Evolutionary conservation across 495 filamentous ascomycete genomes (phyloP), one percentile per base, ranked within the genome.

Genomic region (Penicillium verhagenii): DNA sequence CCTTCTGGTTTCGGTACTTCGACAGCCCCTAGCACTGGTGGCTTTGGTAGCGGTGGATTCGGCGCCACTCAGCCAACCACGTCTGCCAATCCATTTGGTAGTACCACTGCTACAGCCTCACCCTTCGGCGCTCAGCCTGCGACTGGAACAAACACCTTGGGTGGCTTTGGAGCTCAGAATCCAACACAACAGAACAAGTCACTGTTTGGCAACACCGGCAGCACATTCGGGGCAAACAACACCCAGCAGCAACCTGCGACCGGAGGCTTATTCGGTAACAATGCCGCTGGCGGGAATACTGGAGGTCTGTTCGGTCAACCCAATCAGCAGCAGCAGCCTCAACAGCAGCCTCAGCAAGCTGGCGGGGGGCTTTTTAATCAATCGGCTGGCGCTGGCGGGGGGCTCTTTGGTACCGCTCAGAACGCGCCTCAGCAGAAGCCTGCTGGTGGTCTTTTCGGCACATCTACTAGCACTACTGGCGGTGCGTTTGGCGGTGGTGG

Each of bases 361-460:
- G 59, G 74, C 45, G 70, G 73, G 9, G 71, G 73, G 7, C 53
- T 83, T 21, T 83, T 86, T 52, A 73, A 42, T 40, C 62, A 63
- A 40, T 64, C 33, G 47, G 55, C 64, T 46, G 57, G 55, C 50
- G 53, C 65, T 23, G 50, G 60, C 23, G 53, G 50, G 6, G 59
- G 59, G 1, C 56, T 77, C 1, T 77, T 77, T 38, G 73, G 73
- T 31, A 44, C 3, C 49, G 21, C 35, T 16, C 54, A 47, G 18
- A 52, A 46, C 9, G 56, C 52, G 18, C 52, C 82, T 57, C 77
- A 77, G 56, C 79, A 77, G 50, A 81, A 84, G 31, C 71, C 82
- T 13, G 28, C 82, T 9, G 73, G 85, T 46, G 52, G 57, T 14
- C 67, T 89, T 31, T 66, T 72, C 50, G 58, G 64, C 18, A 31